Evolutionary conservation across 2,329 filamentous ascomycete species (phyloP).

Genomic region (Monilinia polystroma): DNA sequence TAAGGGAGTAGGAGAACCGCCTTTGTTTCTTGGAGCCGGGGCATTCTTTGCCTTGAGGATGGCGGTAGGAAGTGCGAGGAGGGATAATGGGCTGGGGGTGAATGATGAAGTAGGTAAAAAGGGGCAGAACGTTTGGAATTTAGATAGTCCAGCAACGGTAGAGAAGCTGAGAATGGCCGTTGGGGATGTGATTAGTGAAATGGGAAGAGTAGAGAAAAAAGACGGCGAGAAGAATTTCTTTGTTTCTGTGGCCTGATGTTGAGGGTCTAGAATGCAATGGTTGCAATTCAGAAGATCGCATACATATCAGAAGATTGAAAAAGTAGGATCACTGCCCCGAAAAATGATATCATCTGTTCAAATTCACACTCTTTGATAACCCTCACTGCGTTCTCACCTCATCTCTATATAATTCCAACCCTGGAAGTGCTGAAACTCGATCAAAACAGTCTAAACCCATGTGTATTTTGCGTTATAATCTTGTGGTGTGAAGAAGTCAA

Average conservation of each 20-base stretch:
- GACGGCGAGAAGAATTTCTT: conserved; percentile 40
- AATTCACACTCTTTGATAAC: background rate
- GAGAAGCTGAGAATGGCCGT: conserved; percentile 48
- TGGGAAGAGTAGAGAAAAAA: conserved; percentile 36
- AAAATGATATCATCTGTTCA: background rate
- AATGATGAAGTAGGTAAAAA: conserved; percentile 48
- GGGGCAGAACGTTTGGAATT: conserved; percentile 43
- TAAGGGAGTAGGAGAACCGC: conserved; percentile 59
- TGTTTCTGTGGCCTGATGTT: conserved; percentile 27
- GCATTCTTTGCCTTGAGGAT: conserved; percentile 55
- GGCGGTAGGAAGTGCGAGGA: conserved; percentile 51
- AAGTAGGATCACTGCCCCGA: too few relatives aligned
- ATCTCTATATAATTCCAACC: too few relatives aligned
- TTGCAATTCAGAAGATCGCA: too few relatives aligned
- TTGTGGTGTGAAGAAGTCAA: too few relatives aligned
- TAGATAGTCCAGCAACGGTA: conserved; percentile 52
- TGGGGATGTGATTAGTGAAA: conserved; percentile 40
- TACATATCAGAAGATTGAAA: too few relatives aligned
- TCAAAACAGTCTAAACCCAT: too few relatives aligned
- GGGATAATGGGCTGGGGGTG: conserved; percentile 48
- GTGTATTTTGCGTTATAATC: too few relatives aligned
- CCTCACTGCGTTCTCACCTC: too few relatives aligned
- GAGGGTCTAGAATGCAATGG: background rate
- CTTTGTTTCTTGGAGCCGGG: conserved; percentile 55
- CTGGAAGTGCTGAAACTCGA: too few relatives aligned